Conservation (phyloP, 169 alveolate species). For the Plasmodium falciparum region DNA sequence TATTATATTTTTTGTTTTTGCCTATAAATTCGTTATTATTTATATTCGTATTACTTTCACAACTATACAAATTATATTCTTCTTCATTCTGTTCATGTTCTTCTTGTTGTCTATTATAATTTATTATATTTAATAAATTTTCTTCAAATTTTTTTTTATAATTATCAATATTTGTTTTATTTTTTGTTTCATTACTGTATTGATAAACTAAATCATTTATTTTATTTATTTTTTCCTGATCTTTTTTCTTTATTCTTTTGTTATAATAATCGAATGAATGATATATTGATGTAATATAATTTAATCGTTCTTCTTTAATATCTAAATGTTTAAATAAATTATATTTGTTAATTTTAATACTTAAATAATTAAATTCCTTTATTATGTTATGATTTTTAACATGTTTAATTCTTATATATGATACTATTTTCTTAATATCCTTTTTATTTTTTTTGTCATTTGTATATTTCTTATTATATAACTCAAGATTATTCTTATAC, state of each 20-base stretch:
- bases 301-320: constrained; percentile 44
- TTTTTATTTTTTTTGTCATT: not conserved
- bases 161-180: not conserved
- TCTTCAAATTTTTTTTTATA: constrained; percentile 24
- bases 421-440: not conserved
- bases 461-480: not conserved
- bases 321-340: constrained; percentile 51
- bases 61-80: no score
- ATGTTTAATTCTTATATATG: constrained; percentile 6
- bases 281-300: constrained; percentile 31
- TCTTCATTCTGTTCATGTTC: not conserved
- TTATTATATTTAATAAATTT: constrained; percentile 8
- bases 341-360: constrained; percentile 53
- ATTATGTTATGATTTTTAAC: constrained; percentile 17
- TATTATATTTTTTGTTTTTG: no score
- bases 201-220: not conserved
- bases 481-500: not conserved
- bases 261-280: constrained; percentile 60
- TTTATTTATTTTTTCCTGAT: constrained; percentile 8
- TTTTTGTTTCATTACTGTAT: not conserved
- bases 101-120: not conserved
- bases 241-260: not conserved
- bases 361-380: constrained; percentile 21
- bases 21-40: no score
- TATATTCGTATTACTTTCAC: no score